Percentiles rank a stretch among this genome's conserved stretches.
These are phyloP conservation scores for Aspergillus ochraceus DNA, from an alignment of 2,329 filamentous ascomycete genomes.

Conservation along the genomic window DNA sequence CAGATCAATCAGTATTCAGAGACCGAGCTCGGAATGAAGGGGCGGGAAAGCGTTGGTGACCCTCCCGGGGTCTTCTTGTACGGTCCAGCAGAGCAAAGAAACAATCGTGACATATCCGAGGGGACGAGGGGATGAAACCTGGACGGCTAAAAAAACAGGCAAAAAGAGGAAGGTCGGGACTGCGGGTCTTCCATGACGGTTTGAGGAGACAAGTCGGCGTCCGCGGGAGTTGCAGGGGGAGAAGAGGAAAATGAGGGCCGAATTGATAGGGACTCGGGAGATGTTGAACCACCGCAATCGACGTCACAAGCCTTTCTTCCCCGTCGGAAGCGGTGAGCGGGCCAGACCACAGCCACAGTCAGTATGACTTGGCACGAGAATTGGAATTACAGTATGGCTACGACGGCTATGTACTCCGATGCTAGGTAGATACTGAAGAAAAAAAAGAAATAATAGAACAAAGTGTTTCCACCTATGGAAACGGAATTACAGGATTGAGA, in stretches of 20 bases:
- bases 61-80: slow-evolving; percentile 28
- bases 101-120: slow-evolving; percentile 29
- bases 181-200: slow-evolving; percentile 11
- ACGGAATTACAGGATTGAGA: background rate
- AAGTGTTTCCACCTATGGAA: background rate
- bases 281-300: slow-evolving; percentile 3
- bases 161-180: background rate
- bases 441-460: no score
- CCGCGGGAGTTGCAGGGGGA: background rate
- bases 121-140: slow-evolving; percentile 5
- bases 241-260: background rate
- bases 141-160: slow-evolving; percentile 2
- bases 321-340: slow-evolving; percentile 10
- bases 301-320: slow-evolving; percentile 18
- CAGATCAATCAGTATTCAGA: slow-evolving; percentile 5
- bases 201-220: background rate
- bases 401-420: no score
- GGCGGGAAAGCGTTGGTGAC: slow-evolving; percentile 21
- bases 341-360: slow-evolving; percentile 3
- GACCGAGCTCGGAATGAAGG: slow-evolving; percentile 21
- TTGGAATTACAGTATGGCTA: no score
- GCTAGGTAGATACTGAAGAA: no score
- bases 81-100: slow-evolving; percentile 20
- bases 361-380: background rate
- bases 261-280: background rate